phyloP scores from a whole-genome alignment of 108 stramenopile species.

The Fragilaria radians region DNA sequence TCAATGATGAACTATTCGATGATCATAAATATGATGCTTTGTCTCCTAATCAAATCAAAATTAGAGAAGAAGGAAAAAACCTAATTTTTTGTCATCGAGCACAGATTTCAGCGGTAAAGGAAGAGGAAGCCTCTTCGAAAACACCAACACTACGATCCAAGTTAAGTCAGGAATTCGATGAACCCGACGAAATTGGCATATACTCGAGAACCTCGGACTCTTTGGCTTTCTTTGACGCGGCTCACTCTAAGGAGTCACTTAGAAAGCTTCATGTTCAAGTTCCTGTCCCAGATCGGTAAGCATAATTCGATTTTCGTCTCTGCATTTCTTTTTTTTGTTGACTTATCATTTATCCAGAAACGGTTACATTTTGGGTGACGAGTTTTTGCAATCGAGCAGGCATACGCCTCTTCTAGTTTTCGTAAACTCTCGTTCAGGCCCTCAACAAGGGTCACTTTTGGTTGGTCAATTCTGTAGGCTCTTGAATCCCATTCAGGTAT shows the following conservation, averaged over 20 bases:
- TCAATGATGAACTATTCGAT: background rate
- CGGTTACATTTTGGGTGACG: conserved; percentile 81
- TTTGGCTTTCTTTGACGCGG: conserved; percentile 67
- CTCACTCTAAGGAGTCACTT: conserved; percentile 43
- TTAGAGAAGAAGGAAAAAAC: background rate
- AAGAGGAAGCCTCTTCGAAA: background rate
- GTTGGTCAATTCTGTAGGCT: conserved; percentile 72
- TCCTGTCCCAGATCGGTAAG: conserved; percentile 53
- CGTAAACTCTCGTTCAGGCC: conserved; percentile 80
- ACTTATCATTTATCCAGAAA: conserved; percentile 13
- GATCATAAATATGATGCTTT: background rate
- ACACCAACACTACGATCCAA: background rate
- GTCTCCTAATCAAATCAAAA: too few species aligned
- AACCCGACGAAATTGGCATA: background rate
- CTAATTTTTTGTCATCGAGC: background rate
- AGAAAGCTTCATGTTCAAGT: conserved; percentile 49
- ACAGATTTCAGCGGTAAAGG: background rate
- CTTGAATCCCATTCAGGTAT: conserved; percentile 86
- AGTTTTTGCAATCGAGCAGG: conserved; percentile 36
- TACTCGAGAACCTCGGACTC: background rate
- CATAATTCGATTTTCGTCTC: background rate
- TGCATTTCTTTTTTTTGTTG: background rate
- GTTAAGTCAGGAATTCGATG: background rate
- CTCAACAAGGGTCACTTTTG: conserved; percentile 76
- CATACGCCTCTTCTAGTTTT: conserved; percentile 85